These are phyloP conservation scores for Fonsecaea monophora DNA, from an alignment of 2,329 filamentous ascomycete genomes.

Conservation along the genomic window DNA sequence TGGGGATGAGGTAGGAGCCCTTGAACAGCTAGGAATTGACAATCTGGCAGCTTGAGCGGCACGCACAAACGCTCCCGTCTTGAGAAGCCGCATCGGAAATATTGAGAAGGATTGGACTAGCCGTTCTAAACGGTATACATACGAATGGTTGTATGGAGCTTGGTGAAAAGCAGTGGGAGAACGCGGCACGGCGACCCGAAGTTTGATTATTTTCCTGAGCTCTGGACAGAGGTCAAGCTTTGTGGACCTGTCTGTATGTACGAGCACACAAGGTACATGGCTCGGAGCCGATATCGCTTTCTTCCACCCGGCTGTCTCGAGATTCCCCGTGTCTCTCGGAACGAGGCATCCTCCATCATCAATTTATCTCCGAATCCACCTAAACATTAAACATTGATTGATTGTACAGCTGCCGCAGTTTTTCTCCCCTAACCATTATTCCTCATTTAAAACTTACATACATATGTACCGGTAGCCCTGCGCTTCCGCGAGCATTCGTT, in stretches of 20 bases:
- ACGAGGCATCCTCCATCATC: slow-evolving; percentile 17
- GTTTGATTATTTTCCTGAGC: background rate
- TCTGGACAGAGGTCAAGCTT: background rate
- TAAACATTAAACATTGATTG: background rate
- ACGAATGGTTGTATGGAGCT: background rate
- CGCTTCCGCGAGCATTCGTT: background rate
- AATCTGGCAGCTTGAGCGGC: slow-evolving; percentile 33
- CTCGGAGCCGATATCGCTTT: slow-evolving; percentile 12
- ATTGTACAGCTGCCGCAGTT: background rate
- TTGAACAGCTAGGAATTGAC: slow-evolving; percentile 14
- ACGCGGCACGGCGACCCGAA: background rate
- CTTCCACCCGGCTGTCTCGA: background rate
- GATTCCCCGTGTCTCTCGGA: slow-evolving; percentile 21
- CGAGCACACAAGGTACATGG: background rate
- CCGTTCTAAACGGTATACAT: background rate
- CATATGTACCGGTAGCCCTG: slow-evolving; percentile 4
- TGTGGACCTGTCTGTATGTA: background rate
- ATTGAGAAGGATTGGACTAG: background rate
- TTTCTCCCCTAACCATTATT: background rate
- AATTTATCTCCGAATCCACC: background rate
- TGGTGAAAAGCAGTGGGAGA: background rate
- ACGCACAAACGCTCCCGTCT: slow-evolving; percentile 38
- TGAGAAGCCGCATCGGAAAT: slow-evolving; percentile 36
- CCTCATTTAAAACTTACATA: background rate
- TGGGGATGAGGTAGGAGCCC: slow-evolving; percentile 11